Evolutionary conservation across 176 grass and related monocot genomes (phyloP), one percentile per base, ranked within the genome.

Genomic region (Rhipidocladum racemiflorum): DNA sequence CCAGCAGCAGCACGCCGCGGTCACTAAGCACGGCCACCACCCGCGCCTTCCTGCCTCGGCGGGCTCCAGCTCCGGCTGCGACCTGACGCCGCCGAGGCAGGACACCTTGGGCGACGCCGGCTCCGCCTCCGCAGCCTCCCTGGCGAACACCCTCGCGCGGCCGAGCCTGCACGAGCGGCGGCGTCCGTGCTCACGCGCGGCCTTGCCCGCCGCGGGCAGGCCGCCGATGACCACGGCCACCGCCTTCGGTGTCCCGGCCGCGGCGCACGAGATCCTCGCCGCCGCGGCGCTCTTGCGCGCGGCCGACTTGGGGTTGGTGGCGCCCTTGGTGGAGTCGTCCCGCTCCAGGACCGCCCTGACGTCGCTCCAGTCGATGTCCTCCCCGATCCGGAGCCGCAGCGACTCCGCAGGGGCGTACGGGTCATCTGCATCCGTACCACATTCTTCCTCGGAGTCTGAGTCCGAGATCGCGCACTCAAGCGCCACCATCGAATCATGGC

Each of bases 281-380:
- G 72, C 25, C 14, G 59, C 57, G 24, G 20, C 76, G 76, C 76
- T 67, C 68, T 53, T 50, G 45, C 44, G 76, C 18, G 45, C 45
- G 30, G 84, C 76, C 48, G 61, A 81, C 77, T 87, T 87, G 60
- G 85, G 85, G 70, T 87, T 87, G 69, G 85, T 50, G 4, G 77
- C 77, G 61, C 85, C 85, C 77, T 75, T 87, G 77, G 85, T 81
- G 77, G 85, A 86, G 85, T 81, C 85, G 46, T 74, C 77, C 20
- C 85, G 68, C 77, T 68, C 77, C 77, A 86, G 61, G 68, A 81
- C 77, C 8, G 76, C 84, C 25, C 13, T 46, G 56, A 14, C 25
- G 36, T 81, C 85, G 60, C 59, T 59, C 85, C 77, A 81, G 46
- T 86, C 85, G 77, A 81, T 80, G 84, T 67, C 84, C 68, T 86